Evolutionary conservation across 768 basidiomycete species (phyloP).

Genomic region (Lanmaoa rubissima): DNA sequence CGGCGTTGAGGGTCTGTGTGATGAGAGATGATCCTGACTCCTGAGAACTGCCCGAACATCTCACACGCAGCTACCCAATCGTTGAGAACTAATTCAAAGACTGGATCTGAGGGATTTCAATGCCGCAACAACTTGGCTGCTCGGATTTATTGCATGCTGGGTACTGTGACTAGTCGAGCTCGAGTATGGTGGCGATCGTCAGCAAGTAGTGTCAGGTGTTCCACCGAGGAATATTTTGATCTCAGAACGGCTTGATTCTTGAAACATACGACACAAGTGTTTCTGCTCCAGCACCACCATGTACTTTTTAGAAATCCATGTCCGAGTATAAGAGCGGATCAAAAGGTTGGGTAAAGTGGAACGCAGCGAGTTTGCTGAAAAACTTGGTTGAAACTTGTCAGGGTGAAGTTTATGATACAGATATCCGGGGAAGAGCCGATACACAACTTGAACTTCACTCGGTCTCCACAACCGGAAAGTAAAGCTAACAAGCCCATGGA

Average conservation of each 20-base stretch:
- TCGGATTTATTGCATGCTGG: too few relatives aligned
- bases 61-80: not conserved
- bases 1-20: too few relatives aligned
- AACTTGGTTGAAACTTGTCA: not conserved
- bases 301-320: not conserved
- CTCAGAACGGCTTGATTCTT: not conserved
- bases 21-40: not conserved
- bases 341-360: too few relatives aligned
- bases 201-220: too few relatives aligned
- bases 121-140: too few relatives aligned
- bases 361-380: not conserved
- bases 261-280: not conserved
- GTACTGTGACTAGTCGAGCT: too few relatives aligned
- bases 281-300: not conserved
- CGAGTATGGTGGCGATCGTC: too few relatives aligned
- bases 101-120: not conserved
- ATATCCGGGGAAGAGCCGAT: not conserved
- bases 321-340: not conserved
- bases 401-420: not conserved
- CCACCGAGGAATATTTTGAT: too few relatives aligned
- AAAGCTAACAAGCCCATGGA: constrained; percentile 11
- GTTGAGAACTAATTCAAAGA: not conserved
- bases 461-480: not conserved
- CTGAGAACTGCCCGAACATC: not conserved
- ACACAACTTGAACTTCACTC: not conserved